A percentile compares a stretch with the other conserved stretches of the same genome.
phyloP scores from a whole-genome alignment of 2,329 filamentous ascomycete species.

The Aspergillus fumigatus region DNA sequence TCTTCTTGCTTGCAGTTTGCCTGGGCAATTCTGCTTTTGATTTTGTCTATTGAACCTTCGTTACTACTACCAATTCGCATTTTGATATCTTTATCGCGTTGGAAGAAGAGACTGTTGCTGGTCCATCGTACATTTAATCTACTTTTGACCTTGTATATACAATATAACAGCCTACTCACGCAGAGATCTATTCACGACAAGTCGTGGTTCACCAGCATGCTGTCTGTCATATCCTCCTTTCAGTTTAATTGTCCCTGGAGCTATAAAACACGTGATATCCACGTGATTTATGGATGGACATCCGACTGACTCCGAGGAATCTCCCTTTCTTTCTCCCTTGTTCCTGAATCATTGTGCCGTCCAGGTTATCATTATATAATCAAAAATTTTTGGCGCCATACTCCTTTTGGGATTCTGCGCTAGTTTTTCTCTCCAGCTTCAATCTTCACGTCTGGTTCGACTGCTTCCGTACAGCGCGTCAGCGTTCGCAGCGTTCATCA shows the following conservation, averaged over 20 bases:
- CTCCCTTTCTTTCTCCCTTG: background rate
- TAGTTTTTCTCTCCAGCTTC: constrained; percentile 10
- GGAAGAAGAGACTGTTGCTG: background rate
- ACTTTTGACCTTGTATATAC: background rate
- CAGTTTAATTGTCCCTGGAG: background rate
- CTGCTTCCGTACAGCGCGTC: background rate
- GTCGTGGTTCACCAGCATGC: background rate
- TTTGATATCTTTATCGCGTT: background rate
- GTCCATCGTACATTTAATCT: background rate
- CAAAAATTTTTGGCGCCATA: constrained; percentile 7
- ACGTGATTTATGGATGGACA: background rate
- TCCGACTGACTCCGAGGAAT: background rate
- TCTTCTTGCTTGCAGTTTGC: constrained; percentile 6
- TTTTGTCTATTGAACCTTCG: background rate
- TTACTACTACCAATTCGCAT: background rate
- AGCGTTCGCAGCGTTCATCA: background rate
- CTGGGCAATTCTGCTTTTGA: constrained; percentile 15
- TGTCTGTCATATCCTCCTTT: background rate
- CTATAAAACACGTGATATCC: background rate
- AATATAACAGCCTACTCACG: background rate
- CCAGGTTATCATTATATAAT: constrained; percentile 5
- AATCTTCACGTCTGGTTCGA: constrained; percentile 6
- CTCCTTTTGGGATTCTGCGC: constrained; percentile 3
- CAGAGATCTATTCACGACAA: background rate
- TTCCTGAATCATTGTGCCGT: background rate